Evolutionary conservation across 1,284 basidiomycete species (phyloP), one percentile per base, ranked within the genome.

Genomic region (Testicularia cyperi): DNA sequence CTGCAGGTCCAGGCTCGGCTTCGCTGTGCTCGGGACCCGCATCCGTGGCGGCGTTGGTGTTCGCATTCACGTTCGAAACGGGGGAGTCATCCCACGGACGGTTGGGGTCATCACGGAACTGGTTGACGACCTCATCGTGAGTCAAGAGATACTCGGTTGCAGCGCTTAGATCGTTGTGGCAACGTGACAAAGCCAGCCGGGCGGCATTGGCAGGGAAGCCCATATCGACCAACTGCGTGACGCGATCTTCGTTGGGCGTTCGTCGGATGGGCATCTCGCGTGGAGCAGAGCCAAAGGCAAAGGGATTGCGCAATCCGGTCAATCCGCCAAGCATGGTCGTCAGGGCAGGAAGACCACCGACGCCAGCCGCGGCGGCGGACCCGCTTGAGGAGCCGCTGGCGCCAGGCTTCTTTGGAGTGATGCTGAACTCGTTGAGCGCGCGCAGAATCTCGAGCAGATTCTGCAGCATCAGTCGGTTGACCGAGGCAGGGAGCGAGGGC

Each of bases 211-310:
- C 84, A 20, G 88, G 85, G 79, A 98, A 99, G 38, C 95, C 95
- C 95, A 99, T 98, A 65, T 98, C 94, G 14, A 85, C 86, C 37
- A 98, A 81, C 68, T 90, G 87, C 37, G 84, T 83, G 34, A 96
- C 84, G 22, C 86, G 84, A 2, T 53, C 53, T 31, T 74, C 70
- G 42, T 77, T 70, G 6, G 66, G 69, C 10, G 51, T 34, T 15
- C 51, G 42, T 24, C 57, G 49, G 19, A 47, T 33, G 21, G 38
- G 46, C 12, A 47, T 46, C 22, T 36, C 47, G 6, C 43, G 57
- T 28, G 31, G 67, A 28, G 44, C 49, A 21, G 37, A 65, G 13
- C 57, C 53, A 10, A 60, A 44, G 4, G 60, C 32, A 21, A 61
- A 61, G 3, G 57, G 45, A 26, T 46, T 61, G 30, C 34, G 45